Evolutionary conservation across 164 flowering plant genomes (phyloP).

Genomic region (Amborella trichopoda): DNA sequence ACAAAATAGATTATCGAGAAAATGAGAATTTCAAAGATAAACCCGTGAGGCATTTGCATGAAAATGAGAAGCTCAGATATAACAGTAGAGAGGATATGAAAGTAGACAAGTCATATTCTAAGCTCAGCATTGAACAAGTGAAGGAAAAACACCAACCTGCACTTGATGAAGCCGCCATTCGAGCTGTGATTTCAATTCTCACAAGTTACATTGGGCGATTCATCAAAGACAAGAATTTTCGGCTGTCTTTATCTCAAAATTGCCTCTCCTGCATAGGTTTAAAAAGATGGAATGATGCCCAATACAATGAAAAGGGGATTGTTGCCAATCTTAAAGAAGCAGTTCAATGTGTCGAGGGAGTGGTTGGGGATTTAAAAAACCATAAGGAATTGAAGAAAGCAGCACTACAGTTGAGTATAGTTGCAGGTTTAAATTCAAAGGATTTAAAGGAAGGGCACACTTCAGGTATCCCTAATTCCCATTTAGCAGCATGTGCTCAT

Average conservation of each 20-base stretch:
- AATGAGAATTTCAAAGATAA: slow-evolving; percentile 5
- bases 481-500: slow-evolving; percentile 71
- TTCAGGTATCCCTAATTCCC: slow-evolving; percentile 43
- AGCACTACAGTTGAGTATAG: slow-evolving; percentile 41
- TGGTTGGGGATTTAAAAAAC: slow-evolving; percentile 25
- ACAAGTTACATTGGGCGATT: slow-evolving; percentile 32
- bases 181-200: slow-evolving; percentile 57
- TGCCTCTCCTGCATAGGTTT: slow-evolving; percentile 37
- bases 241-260: slow-evolving; percentile 22
- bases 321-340: slow-evolving; percentile 46
- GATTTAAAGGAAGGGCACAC: slow-evolving; percentile 48
- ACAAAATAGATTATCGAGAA: not conserved
- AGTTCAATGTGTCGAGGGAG: slow-evolving; percentile 37
- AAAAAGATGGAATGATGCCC: slow-evolving; percentile 16
- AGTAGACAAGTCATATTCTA: slow-evolving; percentile 6
- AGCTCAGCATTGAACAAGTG: not conserved
- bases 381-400: slow-evolving; percentile 48
- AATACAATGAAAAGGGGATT: slow-evolving; percentile 23
- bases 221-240: slow-evolving; percentile 34
- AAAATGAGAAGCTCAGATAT: slow-evolving; percentile 6
- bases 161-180: slow-evolving; percentile 57
- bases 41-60: slow-evolving; percentile 8
- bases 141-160: slow-evolving; percentile 18
- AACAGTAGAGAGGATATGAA: slow-evolving; percentile 10
- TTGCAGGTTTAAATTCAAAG: slow-evolving; percentile 46